A percentile compares a stretch with the other conserved stretches of the same genome.
Evolutionary conservation across 2,329 filamentous ascomycete genomes (phyloP).

Genomic region (Cladophialophora exuberans): DNA sequence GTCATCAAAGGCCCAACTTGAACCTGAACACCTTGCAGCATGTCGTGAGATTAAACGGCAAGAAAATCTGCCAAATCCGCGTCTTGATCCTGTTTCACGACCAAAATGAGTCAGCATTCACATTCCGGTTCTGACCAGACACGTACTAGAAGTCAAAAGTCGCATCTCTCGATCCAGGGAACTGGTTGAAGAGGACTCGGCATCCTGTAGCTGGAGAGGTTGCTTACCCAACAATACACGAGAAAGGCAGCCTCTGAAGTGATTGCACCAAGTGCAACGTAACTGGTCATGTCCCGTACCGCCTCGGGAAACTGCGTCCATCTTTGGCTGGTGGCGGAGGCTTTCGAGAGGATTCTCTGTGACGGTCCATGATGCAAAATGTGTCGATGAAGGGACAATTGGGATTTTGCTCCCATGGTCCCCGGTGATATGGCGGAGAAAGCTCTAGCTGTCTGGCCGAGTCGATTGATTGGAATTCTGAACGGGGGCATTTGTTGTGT

Average conservation of each 20-base stretch:
- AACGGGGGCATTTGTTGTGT: conserved; percentile 23
- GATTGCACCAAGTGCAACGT: conserved; percentile 25
- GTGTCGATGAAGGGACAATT: conserved; percentile 14
- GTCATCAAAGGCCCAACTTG: too few species aligned
- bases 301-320: conserved; percentile 12
- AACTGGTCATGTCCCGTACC: conserved; percentile 25
- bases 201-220: conserved; percentile 26
- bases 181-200: conserved; percentile 21
- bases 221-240: conserved; percentile 31
- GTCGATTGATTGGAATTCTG: conserved; percentile 14
- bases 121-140: background rate
- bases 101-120: conserved; percentile 2
- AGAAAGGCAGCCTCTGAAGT: conserved; percentile 26
- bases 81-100: conserved; percentile 1
- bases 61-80: conserved; percentile 12
- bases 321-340: conserved; percentile 7
- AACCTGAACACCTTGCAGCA: background rate
- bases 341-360: conserved; percentile 26
- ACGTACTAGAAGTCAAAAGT: conserved; percentile 21
- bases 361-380: conserved; percentile 22
- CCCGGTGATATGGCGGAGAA: conserved; percentile 12
- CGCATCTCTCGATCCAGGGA: conserved; percentile 26
- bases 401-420: background rate
- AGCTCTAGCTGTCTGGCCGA: conserved; percentile 16
- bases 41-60: conserved; percentile 4